These are phyloP conservation scores for Geotrichum histeridarum DNA, from an alignment of 1,139 yeast genomes.

Conservation along the genomic window DNA sequence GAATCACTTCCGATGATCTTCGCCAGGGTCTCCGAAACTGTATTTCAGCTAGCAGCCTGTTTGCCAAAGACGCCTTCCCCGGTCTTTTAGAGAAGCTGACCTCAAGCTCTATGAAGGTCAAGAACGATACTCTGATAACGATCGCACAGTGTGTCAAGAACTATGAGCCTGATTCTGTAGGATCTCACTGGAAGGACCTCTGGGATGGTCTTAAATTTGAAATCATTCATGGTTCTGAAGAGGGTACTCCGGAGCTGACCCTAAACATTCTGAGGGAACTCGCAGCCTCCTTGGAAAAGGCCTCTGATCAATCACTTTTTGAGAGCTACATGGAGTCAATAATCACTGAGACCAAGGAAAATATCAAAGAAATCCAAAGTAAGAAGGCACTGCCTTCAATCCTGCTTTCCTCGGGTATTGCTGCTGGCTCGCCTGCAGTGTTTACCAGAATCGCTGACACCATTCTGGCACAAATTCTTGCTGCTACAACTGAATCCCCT, in stretches of 20 bases:
- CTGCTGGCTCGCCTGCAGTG: conserved; percentile 42
- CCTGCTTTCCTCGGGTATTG: conserved; percentile 47
- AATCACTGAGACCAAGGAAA: conserved; percentile 53
- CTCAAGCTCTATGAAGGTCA: conserved; percentile 72
- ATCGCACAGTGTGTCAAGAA: conserved; percentile 51
- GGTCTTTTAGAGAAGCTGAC: conserved; percentile 78
- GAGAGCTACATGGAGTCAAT: conserved; percentile 35
- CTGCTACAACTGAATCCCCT: conserved; percentile 30
- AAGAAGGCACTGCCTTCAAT: conserved; percentile 31
- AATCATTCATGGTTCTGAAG: conserved; percentile 66
- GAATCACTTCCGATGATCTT: conserved; percentile 68
- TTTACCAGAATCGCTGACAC: conserved; percentile 46
- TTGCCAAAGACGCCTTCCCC: conserved; percentile 70
- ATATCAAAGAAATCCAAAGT: conserved; percentile 35
- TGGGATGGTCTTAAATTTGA: conserved; percentile 92
- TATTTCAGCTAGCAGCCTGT: conserved; percentile 57
- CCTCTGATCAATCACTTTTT: conserved; percentile 21
- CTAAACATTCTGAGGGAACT: conserved; percentile 47
- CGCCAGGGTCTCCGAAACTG: conserved; percentile 51
- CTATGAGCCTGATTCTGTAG: conserved; percentile 46
- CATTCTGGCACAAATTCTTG: conserved; percentile 40
- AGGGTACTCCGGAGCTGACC: conserved; percentile 43
- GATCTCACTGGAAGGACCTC: conserved; percentile 60
- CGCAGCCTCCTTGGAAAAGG: conserved; percentile 36
- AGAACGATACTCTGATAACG: conserved; percentile 69